phyloP scores from a whole-genome alignment of 2,329 filamentous ascomycete genomes.

The Lasiodiplodia sp. region DNA sequence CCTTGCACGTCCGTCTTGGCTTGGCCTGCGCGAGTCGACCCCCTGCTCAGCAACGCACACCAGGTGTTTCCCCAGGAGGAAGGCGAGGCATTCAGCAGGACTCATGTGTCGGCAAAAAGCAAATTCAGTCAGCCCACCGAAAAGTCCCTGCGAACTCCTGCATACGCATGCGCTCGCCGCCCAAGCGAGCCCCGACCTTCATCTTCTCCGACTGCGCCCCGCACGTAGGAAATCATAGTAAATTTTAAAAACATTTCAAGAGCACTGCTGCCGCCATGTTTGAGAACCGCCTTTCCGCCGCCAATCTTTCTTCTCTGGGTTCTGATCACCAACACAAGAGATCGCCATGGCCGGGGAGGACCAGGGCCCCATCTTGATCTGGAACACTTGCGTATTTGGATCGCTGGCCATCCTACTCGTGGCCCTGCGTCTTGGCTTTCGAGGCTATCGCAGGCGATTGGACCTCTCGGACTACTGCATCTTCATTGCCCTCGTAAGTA shows the following conservation, averaged over 20 bases:
- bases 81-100: constrained; percentile 1
- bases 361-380: constrained; percentile 14
- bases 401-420: constrained; percentile 15
- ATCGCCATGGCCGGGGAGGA: constrained; percentile 22
- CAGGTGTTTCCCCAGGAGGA: neutral
- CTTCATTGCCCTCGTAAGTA: constrained; percentile 3
- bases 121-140: constrained; percentile 17
- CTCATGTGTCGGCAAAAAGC: constrained; percentile 9
- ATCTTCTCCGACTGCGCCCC: neutral
- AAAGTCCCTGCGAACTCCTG: constrained; percentile 13
- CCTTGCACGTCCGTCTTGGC: constrained; percentile 26
- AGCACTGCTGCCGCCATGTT: constrained; percentile 8
- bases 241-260: constrained; percentile 7
- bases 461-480: constrained; percentile 19
- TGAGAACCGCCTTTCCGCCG: constrained; percentile 13
- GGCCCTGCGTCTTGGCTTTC: constrained; percentile 18
- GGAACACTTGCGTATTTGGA: constrained; percentile 19
- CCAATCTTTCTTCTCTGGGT: constrained; percentile 9
- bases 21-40: neutral
- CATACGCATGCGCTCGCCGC: constrained; percentile 11
- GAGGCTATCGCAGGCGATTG: constrained; percentile 23
- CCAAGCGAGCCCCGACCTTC: constrained; percentile 11
- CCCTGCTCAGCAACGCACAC: neutral
- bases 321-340: constrained; percentile 18
- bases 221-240: neutral